Percentiles rank a stretch among this genome's conserved stretches.
These are phyloP conservation scores for Trichothecium roseum DNA, from an alignment of 2,329 filamentous ascomycete genomes.

Conservation along the genomic window DNA sequence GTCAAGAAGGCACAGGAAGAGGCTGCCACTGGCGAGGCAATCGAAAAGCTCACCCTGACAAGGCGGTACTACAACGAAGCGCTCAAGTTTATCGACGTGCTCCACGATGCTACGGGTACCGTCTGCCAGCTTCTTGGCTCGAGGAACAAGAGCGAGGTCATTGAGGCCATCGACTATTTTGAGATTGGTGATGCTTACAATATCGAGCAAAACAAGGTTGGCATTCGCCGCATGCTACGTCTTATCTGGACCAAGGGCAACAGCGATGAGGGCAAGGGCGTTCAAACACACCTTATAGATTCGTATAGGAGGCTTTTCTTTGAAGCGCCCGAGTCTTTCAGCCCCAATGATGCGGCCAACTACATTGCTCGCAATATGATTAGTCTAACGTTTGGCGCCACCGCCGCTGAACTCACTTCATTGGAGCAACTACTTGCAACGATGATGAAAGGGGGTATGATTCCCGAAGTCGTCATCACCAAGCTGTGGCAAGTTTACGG, in stretches of 20 bases:
- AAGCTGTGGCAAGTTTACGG: constrained; percentile 98
- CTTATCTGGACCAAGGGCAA: constrained; percentile 99
- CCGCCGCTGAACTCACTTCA: constrained; percentile 88
- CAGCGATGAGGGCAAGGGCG: constrained; percentile 96
- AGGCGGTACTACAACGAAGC: constrained; percentile 90
- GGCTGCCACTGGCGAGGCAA: constrained; percentile 77
- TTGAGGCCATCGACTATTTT: constrained; percentile 98
- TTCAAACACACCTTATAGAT: constrained; percentile 92
- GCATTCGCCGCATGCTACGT: constrained; percentile 90
- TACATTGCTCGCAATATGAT: constrained; percentile 99
- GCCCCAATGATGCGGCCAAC: constrained; percentile 80
- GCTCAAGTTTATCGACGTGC: constrained; percentile 82
- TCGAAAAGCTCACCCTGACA: constrained; percentile 79
- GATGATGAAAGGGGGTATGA: constrained; percentile 91
- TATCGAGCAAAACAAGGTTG: constrained; percentile 82
- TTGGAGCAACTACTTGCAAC: constrained; percentile 89
- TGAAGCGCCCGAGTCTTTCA: constrained; percentile 83
- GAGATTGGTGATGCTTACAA: constrained; percentile 93
- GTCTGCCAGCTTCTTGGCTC: constrained; percentile 85
- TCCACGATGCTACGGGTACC: constrained; percentile 70
- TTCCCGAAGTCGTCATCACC: constrained; percentile 74
- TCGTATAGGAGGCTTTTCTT: constrained; percentile 96
- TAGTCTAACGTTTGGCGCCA: constrained; percentile 90
- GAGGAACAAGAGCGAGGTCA: constrained; percentile 95
- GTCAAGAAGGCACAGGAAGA: constrained; percentile 76